Conservation (phyloP, 1,284 basidiomycete genomes). For the Moniliella sp. region DNA sequence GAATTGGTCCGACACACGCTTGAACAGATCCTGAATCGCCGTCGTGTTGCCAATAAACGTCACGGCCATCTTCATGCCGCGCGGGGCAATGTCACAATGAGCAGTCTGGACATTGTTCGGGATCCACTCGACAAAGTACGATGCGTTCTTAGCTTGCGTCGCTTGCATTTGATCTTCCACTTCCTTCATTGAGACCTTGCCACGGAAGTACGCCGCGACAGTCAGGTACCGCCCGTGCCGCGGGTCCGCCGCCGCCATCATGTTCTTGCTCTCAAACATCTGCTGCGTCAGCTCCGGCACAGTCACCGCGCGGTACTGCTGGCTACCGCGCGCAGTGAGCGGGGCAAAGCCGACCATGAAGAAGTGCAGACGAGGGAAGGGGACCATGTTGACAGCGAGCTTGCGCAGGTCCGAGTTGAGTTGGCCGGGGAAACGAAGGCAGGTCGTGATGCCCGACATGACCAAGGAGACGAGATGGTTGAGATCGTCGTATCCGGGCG, state of each 20-base stretch:
- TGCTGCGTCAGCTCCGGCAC: constrained; percentile 89
- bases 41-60: constrained; percentile 35
- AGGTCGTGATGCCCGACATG: constrained; percentile 74
- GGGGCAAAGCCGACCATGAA: constrained; percentile 96
- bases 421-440: constrained; percentile 77
- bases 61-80: constrained; percentile 30
- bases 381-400: constrained; percentile 73
- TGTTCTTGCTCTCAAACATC: constrained; percentile 82
- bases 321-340: constrained; percentile 71
- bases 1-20: constrained; percentile 33
- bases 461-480: constrained; percentile 53
- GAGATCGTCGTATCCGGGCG: constrained; percentile 22
- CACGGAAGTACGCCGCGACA: constrained; percentile 92
- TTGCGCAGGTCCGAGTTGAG: constrained; percentile 83
- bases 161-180: constrained; percentile 32
- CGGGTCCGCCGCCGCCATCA: constrained; percentile 64
- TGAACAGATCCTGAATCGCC: constrained; percentile 38
- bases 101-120: constrained; percentile 33
- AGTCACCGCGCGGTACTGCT: constrained; percentile 73
- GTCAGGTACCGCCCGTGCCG: constrained; percentile 63
- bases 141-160: constrained; percentile 27
- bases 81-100: constrained; percentile 30
- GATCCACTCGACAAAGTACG: constrained; percentile 34
- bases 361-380: constrained; percentile 96
- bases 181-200: constrained; percentile 38